A percentile compares a stretch with the other conserved stretches of the same genome.
Conservation (phyloP, 1,139 yeast species). For the Schizosaccharomyces versatilis region DNA sequence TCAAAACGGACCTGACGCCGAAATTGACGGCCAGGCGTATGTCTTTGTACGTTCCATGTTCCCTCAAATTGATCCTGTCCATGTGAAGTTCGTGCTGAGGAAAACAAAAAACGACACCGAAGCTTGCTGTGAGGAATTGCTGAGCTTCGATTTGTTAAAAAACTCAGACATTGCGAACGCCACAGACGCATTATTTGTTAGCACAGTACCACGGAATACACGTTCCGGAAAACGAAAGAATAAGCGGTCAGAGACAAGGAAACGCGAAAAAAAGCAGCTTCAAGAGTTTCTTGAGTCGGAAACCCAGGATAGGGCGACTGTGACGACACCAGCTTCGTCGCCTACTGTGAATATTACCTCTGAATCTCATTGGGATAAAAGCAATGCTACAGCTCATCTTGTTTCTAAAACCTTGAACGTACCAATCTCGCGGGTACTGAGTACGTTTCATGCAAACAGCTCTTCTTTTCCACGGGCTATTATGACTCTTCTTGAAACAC, state of each 20-base stretch:
- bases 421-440: no score
- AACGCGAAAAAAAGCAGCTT: no score
- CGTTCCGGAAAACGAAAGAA: neutral
- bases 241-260: neutral
- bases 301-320: no score
- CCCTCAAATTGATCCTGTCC: constrained; percentile 3
- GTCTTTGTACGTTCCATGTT: constrained; percentile 7
- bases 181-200: neutral
- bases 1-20: neutral
- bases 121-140: constrained; percentile 8
- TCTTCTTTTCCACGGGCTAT: no score
- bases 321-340: no score
- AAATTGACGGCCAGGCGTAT: constrained; percentile 4
- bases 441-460: no score
- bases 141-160: constrained; percentile 6
- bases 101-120: constrained; percentile 7
- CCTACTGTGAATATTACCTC: no score
- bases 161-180: constrained; percentile 4
- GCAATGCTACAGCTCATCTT: no score
- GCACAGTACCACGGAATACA: neutral
- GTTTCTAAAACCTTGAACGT: no score
- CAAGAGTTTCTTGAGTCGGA: no score
- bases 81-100: constrained; percentile 5
- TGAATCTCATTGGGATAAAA: no score
- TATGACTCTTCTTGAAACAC: no score